Evolutionary conservation across 2,329 filamentous ascomycete genomes (phyloP).

Genomic region (Aspergillus flavus): DNA sequence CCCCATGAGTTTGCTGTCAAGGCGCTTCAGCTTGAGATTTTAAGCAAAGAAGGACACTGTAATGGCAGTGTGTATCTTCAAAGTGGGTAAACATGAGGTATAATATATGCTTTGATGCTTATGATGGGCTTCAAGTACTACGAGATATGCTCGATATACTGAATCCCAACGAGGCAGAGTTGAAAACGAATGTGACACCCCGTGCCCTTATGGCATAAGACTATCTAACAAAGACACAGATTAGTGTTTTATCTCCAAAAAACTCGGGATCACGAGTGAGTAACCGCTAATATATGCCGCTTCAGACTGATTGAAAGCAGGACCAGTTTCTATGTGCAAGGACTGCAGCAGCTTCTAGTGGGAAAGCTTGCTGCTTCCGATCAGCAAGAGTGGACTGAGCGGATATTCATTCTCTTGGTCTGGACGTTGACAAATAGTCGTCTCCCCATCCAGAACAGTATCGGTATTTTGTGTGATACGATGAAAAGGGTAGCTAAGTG

Average conservation of each 20-base stretch:
- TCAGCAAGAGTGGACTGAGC: constrained; percentile 66
- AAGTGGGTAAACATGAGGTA: constrained; percentile 31
- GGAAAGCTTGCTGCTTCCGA: constrained; percentile 56
- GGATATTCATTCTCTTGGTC: constrained; percentile 66
- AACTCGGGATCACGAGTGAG: constrained; percentile 59
- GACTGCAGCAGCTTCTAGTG: constrained; percentile 67
- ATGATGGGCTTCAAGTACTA: constrained; percentile 48
- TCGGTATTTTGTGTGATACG: constrained; percentile 32
- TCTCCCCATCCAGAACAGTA: constrained; percentile 35
- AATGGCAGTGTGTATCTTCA: constrained; percentile 45
- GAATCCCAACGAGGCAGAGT: constrained; percentile 63
- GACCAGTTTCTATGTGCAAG: constrained; percentile 40
- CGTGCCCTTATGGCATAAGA: neutral
- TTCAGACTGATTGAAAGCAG: constrained; percentile 30
- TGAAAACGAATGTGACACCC: constrained; percentile 54
- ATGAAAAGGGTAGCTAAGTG: constrained; percentile 44
- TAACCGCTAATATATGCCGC: neutral
- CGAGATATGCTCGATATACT: constrained; percentile 63
- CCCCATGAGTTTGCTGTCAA: constrained; percentile 67
- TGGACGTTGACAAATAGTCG: constrained; percentile 61
- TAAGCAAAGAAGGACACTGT: constrained; percentile 44
- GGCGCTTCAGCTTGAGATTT: constrained; percentile 68
- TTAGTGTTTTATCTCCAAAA: constrained; percentile 70
- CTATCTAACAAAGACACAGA: constrained; percentile 22
- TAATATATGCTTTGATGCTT: constrained; percentile 15